phyloP scores from a whole-genome alignment of 2,329 filamentous ascomycete species.

The Thielaviopsis punctulata region DNA sequence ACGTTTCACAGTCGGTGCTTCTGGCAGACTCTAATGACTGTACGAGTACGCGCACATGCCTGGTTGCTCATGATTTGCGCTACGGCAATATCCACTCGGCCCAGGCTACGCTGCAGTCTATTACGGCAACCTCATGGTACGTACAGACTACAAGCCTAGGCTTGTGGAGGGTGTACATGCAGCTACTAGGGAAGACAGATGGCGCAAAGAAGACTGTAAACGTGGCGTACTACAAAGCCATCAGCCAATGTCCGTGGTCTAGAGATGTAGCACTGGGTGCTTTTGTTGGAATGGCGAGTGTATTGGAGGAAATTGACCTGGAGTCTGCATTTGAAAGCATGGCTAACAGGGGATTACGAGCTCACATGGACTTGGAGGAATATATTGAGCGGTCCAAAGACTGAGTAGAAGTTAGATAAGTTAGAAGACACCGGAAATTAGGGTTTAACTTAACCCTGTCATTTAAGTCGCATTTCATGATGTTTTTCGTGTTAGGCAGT shows the following conservation, averaged over 20 bases:
- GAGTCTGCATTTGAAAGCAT: conserved; percentile 31
- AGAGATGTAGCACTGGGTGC: conserved; percentile 35
- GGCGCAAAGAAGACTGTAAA: conserved; percentile 26
- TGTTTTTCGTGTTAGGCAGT: not conserved
- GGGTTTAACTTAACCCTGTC: not conserved
- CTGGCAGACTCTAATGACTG: conserved; percentile 24
- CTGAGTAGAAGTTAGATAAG: not conserved
- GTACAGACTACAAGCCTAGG: conserved; percentile 19
- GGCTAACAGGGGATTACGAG: conserved; percentile 29
- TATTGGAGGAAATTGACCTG: conserved; percentile 31
- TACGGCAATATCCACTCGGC: conserved; percentile 32
- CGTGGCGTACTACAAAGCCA: conserved; percentile 30
- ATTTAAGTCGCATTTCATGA: not conserved
- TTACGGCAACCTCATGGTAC: conserved; percentile 26
- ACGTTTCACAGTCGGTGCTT: conserved; percentile 38
- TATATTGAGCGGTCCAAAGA: conserved; percentile 14
- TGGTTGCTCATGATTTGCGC: conserved; percentile 32
- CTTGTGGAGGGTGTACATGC: conserved; percentile 34
- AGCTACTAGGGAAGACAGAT: conserved; percentile 25
- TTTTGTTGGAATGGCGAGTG: conserved; percentile 26
- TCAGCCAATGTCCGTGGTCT: conserved; percentile 31
- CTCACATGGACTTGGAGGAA: conserved; percentile 35
- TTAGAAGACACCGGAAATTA: not conserved
- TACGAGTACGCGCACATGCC: conserved; percentile 29
- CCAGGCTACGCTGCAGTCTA: conserved; percentile 34